phyloP scores from a whole-genome alignment of 805 yeast genomes.

The Torulaspora quercuum region DNA sequence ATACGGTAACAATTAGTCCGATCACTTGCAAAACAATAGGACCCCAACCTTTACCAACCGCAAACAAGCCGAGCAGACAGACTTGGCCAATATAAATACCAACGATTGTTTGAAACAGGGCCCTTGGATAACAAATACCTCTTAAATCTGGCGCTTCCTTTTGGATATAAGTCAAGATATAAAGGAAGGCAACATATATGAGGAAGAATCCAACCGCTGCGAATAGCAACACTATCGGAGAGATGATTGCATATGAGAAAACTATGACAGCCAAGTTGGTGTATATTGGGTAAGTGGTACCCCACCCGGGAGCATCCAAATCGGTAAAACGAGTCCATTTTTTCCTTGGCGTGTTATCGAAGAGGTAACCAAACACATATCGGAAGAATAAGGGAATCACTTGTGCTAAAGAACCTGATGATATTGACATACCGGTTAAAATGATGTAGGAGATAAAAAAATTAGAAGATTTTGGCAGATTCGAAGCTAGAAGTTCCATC shows the following conservation, averaged over 20 bases:
- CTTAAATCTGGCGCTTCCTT: slow-evolving; percentile 67
- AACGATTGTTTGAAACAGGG: slow-evolving; percentile 79
- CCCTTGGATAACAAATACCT: slow-evolving; percentile 84
- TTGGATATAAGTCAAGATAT: slow-evolving; percentile 71
- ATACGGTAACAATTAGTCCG: slow-evolving; percentile 59
- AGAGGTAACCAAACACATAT: slow-evolving; percentile 52
- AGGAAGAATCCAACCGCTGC: slow-evolving; percentile 66
- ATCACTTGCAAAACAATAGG: slow-evolving; percentile 76
- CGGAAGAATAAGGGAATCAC: slow-evolving; percentile 54
- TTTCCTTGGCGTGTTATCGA: slow-evolving; percentile 66
- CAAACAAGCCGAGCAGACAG: slow-evolving; percentile 80
- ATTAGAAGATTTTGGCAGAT: slow-evolving; percentile 70
- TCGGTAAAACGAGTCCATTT: slow-evolving; percentile 57
- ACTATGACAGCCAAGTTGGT: slow-evolving; percentile 67
- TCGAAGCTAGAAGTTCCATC: slow-evolving; percentile 57
- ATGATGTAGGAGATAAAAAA: slow-evolving; percentile 66
- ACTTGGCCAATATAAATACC: slow-evolving; percentile 88
- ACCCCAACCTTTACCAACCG: slow-evolving; percentile 93
- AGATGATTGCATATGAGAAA: slow-evolving; percentile 64
- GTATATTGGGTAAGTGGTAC: slow-evolving; percentile 73
- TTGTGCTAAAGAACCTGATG: slow-evolving; percentile 66
- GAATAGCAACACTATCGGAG: slow-evolving; percentile 80
- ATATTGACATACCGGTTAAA: slow-evolving; percentile 62
- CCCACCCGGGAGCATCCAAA: slow-evolving; percentile 59
- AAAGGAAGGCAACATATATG: slow-evolving; percentile 71